A percentile compares a stretch with the other conserved stretches of the same genome.
phyloP scores from a whole-genome alignment of 331 rosid species.

The Pyracantha coccinea region DNA sequence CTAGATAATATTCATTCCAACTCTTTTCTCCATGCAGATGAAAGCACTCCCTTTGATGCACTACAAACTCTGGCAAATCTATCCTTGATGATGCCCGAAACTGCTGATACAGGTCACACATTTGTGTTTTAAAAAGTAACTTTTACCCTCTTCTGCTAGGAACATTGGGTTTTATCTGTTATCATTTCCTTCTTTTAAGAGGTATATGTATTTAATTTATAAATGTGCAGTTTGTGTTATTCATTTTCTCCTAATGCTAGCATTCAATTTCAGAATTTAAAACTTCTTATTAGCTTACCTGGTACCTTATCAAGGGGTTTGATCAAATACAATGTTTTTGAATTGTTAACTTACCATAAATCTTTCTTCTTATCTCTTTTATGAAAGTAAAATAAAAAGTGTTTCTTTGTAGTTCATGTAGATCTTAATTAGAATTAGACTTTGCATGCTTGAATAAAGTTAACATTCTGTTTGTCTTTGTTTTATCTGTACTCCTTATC shows the following conservation, averaged over 20 bases:
- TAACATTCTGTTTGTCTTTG: neutral
- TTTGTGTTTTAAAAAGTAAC: slow-evolving; percentile 11
- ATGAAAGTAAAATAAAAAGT: neutral
- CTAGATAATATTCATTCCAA: neutral
- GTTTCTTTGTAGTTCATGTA: neutral
- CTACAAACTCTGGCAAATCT: slow-evolving; percentile 80
- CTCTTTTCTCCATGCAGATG: slow-evolving; percentile 51
- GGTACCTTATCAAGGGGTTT: neutral
- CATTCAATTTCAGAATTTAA: neutral
- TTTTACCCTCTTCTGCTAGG: slow-evolving; percentile 9
- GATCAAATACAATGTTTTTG: neutral
- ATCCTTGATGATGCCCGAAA: slow-evolving; percentile 84
- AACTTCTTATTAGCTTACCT: neutral
- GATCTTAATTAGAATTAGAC: neutral
- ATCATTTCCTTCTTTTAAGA: neutral
- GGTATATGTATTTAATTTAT: neutral
- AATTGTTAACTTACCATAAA: neutral
- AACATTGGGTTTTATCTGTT: slow-evolving; percentile 1
- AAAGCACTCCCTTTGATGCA: slow-evolving; percentile 72
- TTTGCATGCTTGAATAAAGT: neutral
- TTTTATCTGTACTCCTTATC: neutral
- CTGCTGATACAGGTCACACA: slow-evolving; percentile 49
- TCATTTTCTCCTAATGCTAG: neutral
- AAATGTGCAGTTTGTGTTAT: neutral
- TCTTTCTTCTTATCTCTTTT: neutral